Percentiles rank a stretch among this genome's conserved stretches.
phyloP scores from a whole-genome alignment of 805 yeast species.

The Yarrowia hollandica region DNA sequence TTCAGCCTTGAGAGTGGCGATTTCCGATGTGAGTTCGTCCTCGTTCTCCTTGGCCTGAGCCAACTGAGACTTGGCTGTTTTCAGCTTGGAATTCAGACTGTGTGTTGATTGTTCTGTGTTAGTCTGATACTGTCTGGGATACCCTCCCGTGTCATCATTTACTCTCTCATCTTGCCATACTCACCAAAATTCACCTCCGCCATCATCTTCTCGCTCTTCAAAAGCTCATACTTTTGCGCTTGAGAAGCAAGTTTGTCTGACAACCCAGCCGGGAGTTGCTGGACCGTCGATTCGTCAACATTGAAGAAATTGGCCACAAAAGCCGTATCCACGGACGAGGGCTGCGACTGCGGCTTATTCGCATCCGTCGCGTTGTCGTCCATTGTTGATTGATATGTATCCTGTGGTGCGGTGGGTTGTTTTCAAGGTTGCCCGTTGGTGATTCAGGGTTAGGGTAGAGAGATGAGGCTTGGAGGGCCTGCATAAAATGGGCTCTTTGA shows the following conservation, averaged over 20 bases:
- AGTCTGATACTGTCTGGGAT: not conserved
- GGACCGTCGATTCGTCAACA: not conserved
- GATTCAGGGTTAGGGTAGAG: constrained; percentile 8
- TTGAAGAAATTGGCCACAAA: constrained; percentile 21
- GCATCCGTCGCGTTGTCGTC: constrained; percentile 13
- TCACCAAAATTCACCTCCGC: constrained; percentile 35
- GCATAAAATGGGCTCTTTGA: too few relatives aligned
- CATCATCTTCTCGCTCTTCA: constrained; percentile 36
- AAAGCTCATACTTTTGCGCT: constrained; percentile 36
- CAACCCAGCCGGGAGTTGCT: not conserved
- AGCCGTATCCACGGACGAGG: not conserved
- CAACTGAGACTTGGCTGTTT: constrained; percentile 28
- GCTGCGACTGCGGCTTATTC: not conserved
- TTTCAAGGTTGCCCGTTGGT: constrained; percentile 19
- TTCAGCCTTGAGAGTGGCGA: constrained; percentile 1
- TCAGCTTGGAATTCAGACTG: constrained; percentile 22
- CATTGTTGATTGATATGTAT: not conserved
- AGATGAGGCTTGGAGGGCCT: not conserved
- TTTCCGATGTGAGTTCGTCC: not conserved
- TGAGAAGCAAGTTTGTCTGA: constrained; percentile 13
- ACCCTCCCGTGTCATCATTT: not conserved
- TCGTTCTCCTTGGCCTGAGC: not conserved
- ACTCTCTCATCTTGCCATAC: not conserved
- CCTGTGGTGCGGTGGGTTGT: not conserved
- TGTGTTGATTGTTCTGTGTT: constrained; percentile 32